phyloP scores from a whole-genome alignment of 495 filamentous ascomycete genomes.

The Daldinia bambusicola region DNA sequence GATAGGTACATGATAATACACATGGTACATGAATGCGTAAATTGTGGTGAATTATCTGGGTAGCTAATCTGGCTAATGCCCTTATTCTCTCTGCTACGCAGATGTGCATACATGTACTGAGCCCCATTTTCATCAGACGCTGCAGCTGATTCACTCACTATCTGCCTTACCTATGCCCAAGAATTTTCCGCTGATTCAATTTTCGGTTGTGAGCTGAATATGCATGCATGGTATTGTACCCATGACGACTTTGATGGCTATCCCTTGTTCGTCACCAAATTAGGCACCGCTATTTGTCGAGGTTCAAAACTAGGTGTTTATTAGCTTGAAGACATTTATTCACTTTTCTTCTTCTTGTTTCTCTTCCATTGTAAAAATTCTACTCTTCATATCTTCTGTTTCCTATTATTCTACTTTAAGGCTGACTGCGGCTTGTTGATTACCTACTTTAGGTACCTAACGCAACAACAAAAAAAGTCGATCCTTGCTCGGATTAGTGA shows the following conservation, averaged over 20 bases:
- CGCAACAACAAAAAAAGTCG: too few relatives aligned
- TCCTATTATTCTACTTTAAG: not conserved
- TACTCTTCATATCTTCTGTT: not conserved
- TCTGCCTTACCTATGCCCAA: too few relatives aligned
- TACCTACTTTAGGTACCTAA: too few relatives aligned
- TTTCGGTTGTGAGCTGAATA: conserved; percentile 5
- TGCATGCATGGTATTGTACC: not conserved
- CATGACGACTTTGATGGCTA: not conserved
- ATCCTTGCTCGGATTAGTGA: conserved; percentile 24
- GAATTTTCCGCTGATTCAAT: too few relatives aligned
- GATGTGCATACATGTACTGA: too few relatives aligned
- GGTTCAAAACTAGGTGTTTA: not conserved
- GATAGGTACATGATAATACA: too few relatives aligned
- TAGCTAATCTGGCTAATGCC: too few relatives aligned
- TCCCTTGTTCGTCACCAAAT: conserved; percentile 3
- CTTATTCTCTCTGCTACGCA: too few relatives aligned
- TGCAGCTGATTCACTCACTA: too few relatives aligned
- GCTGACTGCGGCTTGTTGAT: too few relatives aligned
- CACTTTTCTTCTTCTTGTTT: not conserved
- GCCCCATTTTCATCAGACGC: too few relatives aligned
- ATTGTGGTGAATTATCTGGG: conserved; percentile 6
- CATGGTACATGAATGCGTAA: conserved; percentile 6
- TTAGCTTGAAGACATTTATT: not conserved
- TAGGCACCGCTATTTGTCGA: conserved; percentile 5
- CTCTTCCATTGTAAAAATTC: not conserved